Percentiles rank a stretch among this genome's conserved stretches.
Evolutionary conservation across 768 basidiomycete species (phyloP).

Genomic region (Rhodotorula graminis): DNA sequence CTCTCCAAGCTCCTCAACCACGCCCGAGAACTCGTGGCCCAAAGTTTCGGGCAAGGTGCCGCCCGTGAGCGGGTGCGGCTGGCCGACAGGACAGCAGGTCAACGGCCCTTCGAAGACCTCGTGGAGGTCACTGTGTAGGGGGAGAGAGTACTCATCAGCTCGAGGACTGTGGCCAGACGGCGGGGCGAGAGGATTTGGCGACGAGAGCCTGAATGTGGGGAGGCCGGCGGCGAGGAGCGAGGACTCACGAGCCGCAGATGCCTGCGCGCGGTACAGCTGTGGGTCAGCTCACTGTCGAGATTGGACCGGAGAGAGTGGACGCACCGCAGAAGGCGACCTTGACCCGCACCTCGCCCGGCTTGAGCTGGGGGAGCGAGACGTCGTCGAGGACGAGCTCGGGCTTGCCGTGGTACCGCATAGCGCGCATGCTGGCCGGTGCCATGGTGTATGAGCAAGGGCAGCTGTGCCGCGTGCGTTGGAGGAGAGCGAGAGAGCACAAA

Average conservation of each 20-base stretch:
- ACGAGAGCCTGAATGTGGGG: no score
- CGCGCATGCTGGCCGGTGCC: conserved; percentile 48
- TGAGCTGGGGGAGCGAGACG: conserved; percentile 47
- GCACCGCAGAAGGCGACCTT: conserved; percentile 42
- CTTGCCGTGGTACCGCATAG: conserved; percentile 52
- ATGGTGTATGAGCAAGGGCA: no score
- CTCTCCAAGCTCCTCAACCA: conserved; percentile 42
- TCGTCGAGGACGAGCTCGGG: conserved; percentile 53
- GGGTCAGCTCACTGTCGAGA: no score
- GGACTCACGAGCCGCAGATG: conserved; percentile 51
- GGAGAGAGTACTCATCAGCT: background rate
- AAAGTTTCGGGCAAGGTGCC: conserved; percentile 51
- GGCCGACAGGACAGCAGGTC: conserved; percentile 45
- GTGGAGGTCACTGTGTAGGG: conserved; percentile 48
- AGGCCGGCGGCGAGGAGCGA: rapidly evolving
- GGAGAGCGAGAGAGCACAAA: no score
- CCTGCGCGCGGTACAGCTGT: background rate
- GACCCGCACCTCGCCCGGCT: conserved; percentile 48
- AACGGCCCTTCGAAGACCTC: conserved; percentile 46
- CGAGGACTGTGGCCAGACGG: no score
- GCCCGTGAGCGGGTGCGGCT: conserved; percentile 49
- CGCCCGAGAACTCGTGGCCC: conserved; percentile 51
- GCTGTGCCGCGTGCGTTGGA: no score
- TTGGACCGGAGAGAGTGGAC: no score
- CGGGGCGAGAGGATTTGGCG: no score